These are phyloP conservation scores for Colletotrichum chlorophyti DNA, from an alignment of 2,329 filamentous ascomycete species.

Conservation along the genomic window DNA sequence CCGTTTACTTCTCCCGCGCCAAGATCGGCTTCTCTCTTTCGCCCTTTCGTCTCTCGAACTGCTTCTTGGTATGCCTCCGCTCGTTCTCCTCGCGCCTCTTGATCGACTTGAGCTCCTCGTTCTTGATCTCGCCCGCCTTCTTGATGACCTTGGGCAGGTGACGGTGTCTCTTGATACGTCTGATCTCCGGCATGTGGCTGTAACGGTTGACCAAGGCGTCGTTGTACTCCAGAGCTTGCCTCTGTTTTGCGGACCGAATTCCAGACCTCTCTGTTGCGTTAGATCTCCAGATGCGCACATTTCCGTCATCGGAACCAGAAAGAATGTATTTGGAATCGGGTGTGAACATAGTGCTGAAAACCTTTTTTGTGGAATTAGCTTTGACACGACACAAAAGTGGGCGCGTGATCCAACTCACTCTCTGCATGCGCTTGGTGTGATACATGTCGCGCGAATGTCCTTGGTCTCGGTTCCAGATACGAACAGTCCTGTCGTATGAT, in stretches of 20 bases:
- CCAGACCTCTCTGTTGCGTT: slow-evolving; percentile 84
- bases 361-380: background rate
- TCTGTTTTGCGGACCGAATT: slow-evolving; percentile 83
- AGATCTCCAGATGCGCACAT: slow-evolving; percentile 84
- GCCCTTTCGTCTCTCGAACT: slow-evolving; percentile 72
- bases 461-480: slow-evolving; percentile 80
- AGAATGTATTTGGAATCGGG: slow-evolving; percentile 90
- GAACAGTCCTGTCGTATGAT: slow-evolving; percentile 83
- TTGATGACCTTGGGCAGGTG: slow-evolving; percentile 93
- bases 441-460: slow-evolving; percentile 93
- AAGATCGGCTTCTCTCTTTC: slow-evolving; percentile 95
- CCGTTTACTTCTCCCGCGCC: slow-evolving; percentile 62
- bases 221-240: slow-evolving; percentile 92
- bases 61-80: slow-evolving; percentile 87
- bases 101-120: slow-evolving; percentile 83
- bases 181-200: slow-evolving; percentile 95
- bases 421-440: slow-evolving; percentile 97
- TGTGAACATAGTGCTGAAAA: slow-evolving; percentile 85
- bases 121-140: slow-evolving; percentile 96
- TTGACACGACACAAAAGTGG: background rate
- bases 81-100: slow-evolving; percentile 95
- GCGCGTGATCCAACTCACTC: slow-evolving; percentile 52
- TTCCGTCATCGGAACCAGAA: slow-evolving; percentile 92
- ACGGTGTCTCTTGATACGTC: slow-evolving; percentile 86
- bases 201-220: slow-evolving; percentile 83